These are phyloP conservation scores for Dendryphion nanum DNA, from an alignment of 2,329 filamentous ascomycete species.

Conservation along the genomic window DNA sequence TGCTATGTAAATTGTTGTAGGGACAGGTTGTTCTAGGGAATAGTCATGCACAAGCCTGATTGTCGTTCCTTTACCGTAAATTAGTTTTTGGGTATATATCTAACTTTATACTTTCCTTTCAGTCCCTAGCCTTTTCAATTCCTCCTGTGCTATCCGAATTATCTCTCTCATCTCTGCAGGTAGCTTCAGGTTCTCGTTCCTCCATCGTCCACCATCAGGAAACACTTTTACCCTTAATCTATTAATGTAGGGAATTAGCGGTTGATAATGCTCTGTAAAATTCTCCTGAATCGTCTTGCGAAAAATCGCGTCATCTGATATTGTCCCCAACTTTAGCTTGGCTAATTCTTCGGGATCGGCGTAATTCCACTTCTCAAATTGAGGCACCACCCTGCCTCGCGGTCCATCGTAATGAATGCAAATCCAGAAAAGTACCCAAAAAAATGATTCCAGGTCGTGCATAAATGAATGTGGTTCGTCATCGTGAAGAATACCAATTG, in stretches of 20 bases:
- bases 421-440: slow-evolving; percentile 50
- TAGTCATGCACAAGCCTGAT: no score
- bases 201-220: background rate
- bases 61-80: no score
- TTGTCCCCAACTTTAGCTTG: slow-evolving; percentile 18
- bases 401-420: slow-evolving; percentile 41
- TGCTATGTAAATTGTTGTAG: no score
- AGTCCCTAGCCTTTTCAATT: background rate
- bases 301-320: slow-evolving; percentile 19
- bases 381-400: slow-evolving; percentile 12
- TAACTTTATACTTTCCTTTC: no score
- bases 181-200: background rate
- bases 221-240: background rate
- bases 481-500: slow-evolving; percentile 42
- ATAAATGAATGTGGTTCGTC: slow-evolving; percentile 47
- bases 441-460: slow-evolving; percentile 52
- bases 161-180: background rate
- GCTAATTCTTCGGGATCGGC: slow-evolving; percentile 23
- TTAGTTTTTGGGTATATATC: no score
- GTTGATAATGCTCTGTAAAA: slow-evolving; percentile 3
- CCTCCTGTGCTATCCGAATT: background rate
- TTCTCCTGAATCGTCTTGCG: slow-evolving; percentile 8
- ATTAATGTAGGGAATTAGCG: background rate
- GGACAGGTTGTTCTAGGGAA: no score
- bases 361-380: slow-evolving; percentile 43